Evolutionary conservation across 345 rosid species (phyloP).

Genomic region (Ceriops zippeliana): DNA sequence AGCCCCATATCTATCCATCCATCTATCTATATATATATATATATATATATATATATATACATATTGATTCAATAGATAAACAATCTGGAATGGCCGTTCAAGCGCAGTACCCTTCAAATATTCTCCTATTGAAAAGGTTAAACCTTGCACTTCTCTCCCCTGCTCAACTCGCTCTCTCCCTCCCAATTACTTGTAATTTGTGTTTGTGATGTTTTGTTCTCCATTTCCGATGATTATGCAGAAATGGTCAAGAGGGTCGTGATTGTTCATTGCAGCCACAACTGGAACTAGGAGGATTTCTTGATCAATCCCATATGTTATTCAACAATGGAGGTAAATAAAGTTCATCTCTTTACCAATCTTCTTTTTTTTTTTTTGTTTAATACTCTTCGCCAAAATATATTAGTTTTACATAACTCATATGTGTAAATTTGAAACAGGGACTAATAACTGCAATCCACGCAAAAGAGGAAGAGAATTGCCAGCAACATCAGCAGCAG

Average conservation of each 20-base stretch:
- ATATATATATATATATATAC: too few species aligned
- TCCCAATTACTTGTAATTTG: too few species aligned
- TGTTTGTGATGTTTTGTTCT: too few species aligned
- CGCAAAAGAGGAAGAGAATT: conserved; percentile 67
- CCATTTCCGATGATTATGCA: conserved; percentile 21
- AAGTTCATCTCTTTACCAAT: too few species aligned
- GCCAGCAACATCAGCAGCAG: too few species aligned
- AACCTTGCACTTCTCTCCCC: neutral
- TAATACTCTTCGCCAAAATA: too few species aligned
- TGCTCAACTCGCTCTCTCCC: neutral
- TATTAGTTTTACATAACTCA: too few species aligned
- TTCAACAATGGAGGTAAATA: conserved; percentile 40
- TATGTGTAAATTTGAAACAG: neutral
- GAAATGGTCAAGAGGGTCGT: conserved; percentile 66
- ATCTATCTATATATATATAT: too few species aligned
- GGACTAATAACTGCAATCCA: conserved; percentile 23
- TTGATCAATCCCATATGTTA: conserved; percentile 52
- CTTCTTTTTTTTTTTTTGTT: too few species aligned
- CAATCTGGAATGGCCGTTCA: conserved; percentile 69
- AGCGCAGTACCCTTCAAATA: conserved; percentile 81
- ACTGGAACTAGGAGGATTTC: conserved; percentile 37
- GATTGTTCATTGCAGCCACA: conserved; percentile 57
- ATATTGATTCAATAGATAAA: too few species aligned
- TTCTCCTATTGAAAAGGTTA: conserved; percentile 70
- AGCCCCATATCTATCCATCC: neutral